A percentile compares a stretch with the other conserved stretches of the same genome.
Evolutionary conservation across 805 yeast genomes (phyloP).

Genomic region (Candida krabiensis): DNA sequence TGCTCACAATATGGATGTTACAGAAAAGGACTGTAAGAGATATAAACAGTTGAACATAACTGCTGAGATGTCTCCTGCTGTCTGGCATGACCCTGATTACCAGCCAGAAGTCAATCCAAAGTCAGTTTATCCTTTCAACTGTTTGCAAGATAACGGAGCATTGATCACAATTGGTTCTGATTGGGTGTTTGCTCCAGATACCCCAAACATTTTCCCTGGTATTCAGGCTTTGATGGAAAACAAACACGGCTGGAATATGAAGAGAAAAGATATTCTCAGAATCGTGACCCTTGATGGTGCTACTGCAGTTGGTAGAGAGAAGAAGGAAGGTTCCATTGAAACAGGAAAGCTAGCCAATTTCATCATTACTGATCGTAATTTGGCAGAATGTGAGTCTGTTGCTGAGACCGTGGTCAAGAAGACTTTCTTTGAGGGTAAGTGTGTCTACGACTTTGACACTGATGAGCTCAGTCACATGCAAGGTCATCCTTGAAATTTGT

Average conservation of each 20-base stretch:
- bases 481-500: constrained; percentile 10
- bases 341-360: constrained; percentile 28
- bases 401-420: constrained; percentile 23
- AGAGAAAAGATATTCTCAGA: constrained; percentile 22
- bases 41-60: constrained; percentile 24
- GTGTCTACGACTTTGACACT: constrained; percentile 27
- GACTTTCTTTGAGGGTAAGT: constrained; percentile 27
- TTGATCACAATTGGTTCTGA: constrained; percentile 28
- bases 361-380: constrained; percentile 23
- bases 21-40: constrained; percentile 23
- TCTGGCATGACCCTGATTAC: constrained; percentile 28
- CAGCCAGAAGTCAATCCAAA: constrained; percentile 27
- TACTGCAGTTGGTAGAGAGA: constrained; percentile 22
- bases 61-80: constrained; percentile 30
- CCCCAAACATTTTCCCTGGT: constrained; percentile 29
- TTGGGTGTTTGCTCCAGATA: constrained; percentile 31
- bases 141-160: constrained; percentile 25
- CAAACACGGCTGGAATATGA: constrained; percentile 29
- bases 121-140: constrained; percentile 29
- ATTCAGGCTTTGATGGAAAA: constrained; percentile 27
- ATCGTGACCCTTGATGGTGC: constrained; percentile 29
- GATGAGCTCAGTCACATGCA: constrained; percentile 27
- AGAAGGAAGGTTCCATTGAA: constrained; percentile 23
- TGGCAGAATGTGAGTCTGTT: constrained; percentile 20
- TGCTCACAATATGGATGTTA: constrained; percentile 30